Evolutionary conservation across 202 grass and related monocot species (phyloP), one percentile per base, ranked within the genome.

Genomic region (Hordeum pubiflorum): DNA sequence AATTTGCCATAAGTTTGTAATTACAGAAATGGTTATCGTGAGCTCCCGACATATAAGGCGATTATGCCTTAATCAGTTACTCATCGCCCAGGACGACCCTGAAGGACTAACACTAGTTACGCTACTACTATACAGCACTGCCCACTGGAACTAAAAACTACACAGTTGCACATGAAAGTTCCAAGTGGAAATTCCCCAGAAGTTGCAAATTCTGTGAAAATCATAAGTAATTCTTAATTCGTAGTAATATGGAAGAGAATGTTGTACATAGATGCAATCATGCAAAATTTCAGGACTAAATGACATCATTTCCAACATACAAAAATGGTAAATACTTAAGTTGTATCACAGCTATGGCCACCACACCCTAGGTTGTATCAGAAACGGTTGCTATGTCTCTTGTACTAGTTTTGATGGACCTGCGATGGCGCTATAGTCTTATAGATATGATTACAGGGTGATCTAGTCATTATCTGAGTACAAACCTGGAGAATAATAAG

Each of bases 1-100:
- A 32, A 58, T 88, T 68, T 83, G 3, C 21, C 75, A 36, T 67
- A 36, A 74, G 24, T 75, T 74, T 48, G 20, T 74, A 72, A 36
- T 54, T 73, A 29, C 66, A 12, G n/a, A 83, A n/a, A 83, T 72
- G 14, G 44, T 73, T 54, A 26, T 32, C 70, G n/a, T 15, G 43
- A 14, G 41, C 66, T 69, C 67, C 23, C 13, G 24, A 46, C 14
- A 24, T 72, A 14, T 48, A 27, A 71, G 69, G 40, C 39, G 7
- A 48, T 31, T 10, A 18, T 18, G 26, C 9, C 24, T 73, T 52
- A n/a, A 32, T 72, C 1, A 44, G 18, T 52, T 72, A 46, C 24
- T 50, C 26, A 8, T 72, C 17, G 8, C 43, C 44, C 14, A 72
- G 23, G 69, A 72, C 4, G 3, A 50, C 20, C 69, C 50, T 50